phyloP scores from a whole-genome alignment of 2,329 filamentous ascomycete genomes.

The Ophiognomonia clavigignenti-juglandacearum region DNA sequence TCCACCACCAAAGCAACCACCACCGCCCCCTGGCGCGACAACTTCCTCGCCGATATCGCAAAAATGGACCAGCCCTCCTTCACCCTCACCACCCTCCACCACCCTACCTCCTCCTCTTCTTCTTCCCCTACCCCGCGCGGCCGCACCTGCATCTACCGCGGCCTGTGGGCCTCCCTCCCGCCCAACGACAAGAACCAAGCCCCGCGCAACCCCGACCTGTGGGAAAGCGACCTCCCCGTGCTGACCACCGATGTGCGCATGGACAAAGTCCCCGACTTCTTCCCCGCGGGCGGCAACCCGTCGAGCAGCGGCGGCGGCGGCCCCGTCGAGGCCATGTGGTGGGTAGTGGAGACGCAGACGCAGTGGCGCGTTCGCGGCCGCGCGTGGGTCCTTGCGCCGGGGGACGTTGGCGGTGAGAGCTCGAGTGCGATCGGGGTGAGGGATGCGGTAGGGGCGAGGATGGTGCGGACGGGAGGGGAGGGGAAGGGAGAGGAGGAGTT shows the following conservation, averaged over 20 bases:
- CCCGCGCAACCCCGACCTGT: constrained; percentile 61
- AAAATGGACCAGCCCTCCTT: constrained; percentile 45
- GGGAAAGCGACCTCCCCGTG: constrained; percentile 71
- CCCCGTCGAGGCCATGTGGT: constrained; percentile 78
- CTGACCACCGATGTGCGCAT: constrained; percentile 88
- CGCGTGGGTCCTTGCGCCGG: constrained; percentile 66
- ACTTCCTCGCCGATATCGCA: constrained; percentile 46
- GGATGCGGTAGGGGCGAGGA: constrained; percentile 54
- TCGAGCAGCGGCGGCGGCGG: constrained; percentile 55
- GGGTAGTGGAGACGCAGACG: constrained; percentile 63
- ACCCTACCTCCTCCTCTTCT: constrained; percentile 22
- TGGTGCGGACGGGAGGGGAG: constrained; percentile 46
- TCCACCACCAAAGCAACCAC: constrained; percentile 8
- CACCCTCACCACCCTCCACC: constrained; percentile 45
- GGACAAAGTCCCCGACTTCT: constrained; percentile 68
- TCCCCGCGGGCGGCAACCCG: constrained; percentile 36
- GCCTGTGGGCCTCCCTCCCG: constrained; percentile 73
- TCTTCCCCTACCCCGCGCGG: constrained; percentile 59
- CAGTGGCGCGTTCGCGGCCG: constrained; percentile 83
- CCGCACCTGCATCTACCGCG: constrained; percentile 79
- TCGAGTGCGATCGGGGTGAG: constrained; percentile 54
- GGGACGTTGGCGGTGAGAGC: constrained; percentile 45
- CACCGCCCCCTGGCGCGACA: constrained; percentile 48
- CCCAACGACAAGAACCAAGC: constrained; percentile 67
- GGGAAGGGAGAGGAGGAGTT: constrained; percentile 48